Percentiles rank a stretch among this genome's conserved stretches.
These are phyloP conservation scores for Ceratobasidium sp. DNA, from an alignment of 1,284 basidiomycete genomes.

Conservation along the genomic window DNA sequence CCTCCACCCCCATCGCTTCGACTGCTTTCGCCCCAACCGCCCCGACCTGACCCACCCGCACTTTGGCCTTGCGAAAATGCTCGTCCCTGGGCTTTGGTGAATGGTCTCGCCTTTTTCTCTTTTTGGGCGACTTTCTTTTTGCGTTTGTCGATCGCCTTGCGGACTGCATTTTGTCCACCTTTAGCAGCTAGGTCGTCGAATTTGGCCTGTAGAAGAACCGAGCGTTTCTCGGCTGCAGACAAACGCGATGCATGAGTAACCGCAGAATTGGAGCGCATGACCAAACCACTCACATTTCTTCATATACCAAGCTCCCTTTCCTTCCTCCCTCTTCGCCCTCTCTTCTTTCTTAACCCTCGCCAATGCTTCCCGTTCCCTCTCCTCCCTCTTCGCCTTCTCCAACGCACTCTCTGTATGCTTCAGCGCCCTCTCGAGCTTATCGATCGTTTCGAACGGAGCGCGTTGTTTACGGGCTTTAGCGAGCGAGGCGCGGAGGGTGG, in stretches of 20 bases:
- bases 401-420: constrained; percentile 84
- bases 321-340: constrained; percentile 76
- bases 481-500: constrained; percentile 74
- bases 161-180: constrained; percentile 85
- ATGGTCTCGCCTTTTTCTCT: constrained; percentile 88
- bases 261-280: background rate
- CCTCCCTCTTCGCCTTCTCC: constrained; percentile 79
- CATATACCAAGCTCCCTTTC: constrained; percentile 89
- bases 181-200: constrained; percentile 80
- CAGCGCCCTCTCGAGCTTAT: constrained; percentile 77
- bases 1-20: background rate
- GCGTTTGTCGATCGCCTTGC: constrained; percentile 89
- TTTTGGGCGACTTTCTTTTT: constrained; percentile 89
- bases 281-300: constrained; percentile 73
- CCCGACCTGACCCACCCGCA: background rate
- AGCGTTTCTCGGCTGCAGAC: constrained; percentile 78
- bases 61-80: constrained; percentile 23
- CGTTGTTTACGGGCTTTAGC: constrained; percentile 79
- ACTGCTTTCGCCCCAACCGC: too few relatives aligned
- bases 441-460: constrained; percentile 65
- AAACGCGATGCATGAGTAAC: background rate
- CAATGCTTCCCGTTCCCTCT: constrained; percentile 77
- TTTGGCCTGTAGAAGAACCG: constrained; percentile 77
- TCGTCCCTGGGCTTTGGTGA: constrained; percentile 27
- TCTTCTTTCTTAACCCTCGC: constrained; percentile 74